phyloP scores from a whole-genome alignment of 2,329 filamentous ascomycete species.

The Pseudopithomyces chartarum region DNA sequence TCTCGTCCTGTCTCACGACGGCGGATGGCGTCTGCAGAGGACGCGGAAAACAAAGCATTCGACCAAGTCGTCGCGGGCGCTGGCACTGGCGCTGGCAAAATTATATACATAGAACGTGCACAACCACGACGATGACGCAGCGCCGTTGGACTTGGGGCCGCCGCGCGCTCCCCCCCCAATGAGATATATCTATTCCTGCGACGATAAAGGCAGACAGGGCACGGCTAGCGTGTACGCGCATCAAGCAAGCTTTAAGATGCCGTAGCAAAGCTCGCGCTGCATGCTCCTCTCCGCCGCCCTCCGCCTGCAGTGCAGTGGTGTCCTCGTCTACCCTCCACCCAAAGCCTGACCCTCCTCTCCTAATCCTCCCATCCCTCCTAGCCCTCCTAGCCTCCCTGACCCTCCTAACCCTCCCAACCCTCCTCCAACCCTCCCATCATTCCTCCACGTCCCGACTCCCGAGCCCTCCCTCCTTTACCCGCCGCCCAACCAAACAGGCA shows the following conservation, averaged over 20 bases:
- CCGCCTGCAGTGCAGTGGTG: not conserved
- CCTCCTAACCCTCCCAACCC: not conserved
- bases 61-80: not conserved
- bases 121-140: conserved; percentile 1
- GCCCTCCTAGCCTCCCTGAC: too few species aligned
- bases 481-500: too few species aligned
- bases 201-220: conserved; percentile 4
- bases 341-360: not conserved
- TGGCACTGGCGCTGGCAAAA: not conserved
- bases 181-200: conserved; percentile 6
- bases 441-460: not conserved
- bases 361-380: not conserved
- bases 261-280: conserved; percentile 8
- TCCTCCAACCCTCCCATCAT: not conserved
- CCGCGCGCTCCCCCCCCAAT: conserved; percentile 1
- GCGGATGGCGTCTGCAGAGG: not conserved
- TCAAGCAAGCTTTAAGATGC: conserved; percentile 3
- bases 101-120: not conserved
- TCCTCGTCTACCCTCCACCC: not conserved
- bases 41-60: not conserved
- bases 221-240: conserved; percentile 4
- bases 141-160: not conserved
- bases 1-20: too few species aligned
- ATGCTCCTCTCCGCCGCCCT: conserved; percentile 4
- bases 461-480: not conserved